These are phyloP conservation scores for Lodderomyces beijingensis DNA, from an alignment of 1,139 yeast species.

Conservation along the genomic window DNA sequence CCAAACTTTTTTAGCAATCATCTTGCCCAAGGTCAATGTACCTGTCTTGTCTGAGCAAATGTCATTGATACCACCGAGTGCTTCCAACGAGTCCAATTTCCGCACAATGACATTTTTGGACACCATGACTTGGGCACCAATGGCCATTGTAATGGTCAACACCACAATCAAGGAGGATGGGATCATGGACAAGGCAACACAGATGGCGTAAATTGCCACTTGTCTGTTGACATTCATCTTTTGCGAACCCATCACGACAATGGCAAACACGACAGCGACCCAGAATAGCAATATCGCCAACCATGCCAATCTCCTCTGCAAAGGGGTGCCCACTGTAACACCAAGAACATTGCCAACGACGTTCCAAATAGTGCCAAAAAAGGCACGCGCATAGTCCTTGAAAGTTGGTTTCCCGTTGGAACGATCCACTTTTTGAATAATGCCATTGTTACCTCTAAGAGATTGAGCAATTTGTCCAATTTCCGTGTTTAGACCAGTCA, in stretches of 20 bases:
- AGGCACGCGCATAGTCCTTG: constrained; percentile 44
- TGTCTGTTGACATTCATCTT: constrained; percentile 60
- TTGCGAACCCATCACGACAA: constrained; percentile 78
- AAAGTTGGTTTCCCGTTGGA: constrained; percentile 19
- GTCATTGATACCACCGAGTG: constrained; percentile 75
- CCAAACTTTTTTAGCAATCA: constrained; percentile 73
- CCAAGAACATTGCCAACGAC: constrained; percentile 69
- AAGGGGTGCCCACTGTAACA: constrained; percentile 71
- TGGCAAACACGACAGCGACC: constrained; percentile 72
- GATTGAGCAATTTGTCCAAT: constrained; percentile 75
- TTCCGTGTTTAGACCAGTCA: constrained; percentile 70
- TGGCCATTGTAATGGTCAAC: constrained; percentile 83
- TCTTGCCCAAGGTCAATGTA: constrained; percentile 74
- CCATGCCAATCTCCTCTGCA: constrained; percentile 63
- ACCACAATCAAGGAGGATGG: constrained; percentile 81
- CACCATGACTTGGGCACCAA: constrained; percentile 79
- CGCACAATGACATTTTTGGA: constrained; percentile 68
- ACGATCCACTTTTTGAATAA: constrained; percentile 20
- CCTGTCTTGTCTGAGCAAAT: constrained; percentile 56
- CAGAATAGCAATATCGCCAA: constrained; percentile 65
- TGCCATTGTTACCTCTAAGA: constrained; percentile 26
- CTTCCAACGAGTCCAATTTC: constrained; percentile 74
- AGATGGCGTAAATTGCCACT: constrained; percentile 82
- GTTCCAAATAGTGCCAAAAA: constrained; percentile 31
- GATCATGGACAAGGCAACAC: constrained; percentile 80